Base-by-base conservation (phyloP, 2,329 filamentous ascomycete genomes). In the Chaetomiaceae sp. region DNA sequence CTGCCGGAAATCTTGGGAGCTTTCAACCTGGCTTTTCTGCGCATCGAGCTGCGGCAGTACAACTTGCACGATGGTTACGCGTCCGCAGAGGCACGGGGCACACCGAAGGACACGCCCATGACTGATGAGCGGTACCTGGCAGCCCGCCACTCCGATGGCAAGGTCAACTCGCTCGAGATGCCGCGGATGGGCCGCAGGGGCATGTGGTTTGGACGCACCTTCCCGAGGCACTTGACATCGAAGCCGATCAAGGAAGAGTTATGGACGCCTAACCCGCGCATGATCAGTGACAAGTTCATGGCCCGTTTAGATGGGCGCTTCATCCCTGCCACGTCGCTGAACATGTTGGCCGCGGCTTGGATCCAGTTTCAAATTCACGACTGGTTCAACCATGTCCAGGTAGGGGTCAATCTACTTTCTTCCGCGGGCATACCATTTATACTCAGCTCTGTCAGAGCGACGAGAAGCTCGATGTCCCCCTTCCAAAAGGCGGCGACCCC, bases 321-420 rank as follows among this genome's bases (percentile, higher is more conserved):
- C 51, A 68, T 67, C 19, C 69, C 68, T 3, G 70, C 70, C 1
- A 72, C 68, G 0, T 68, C 61, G 1, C 45, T 73, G 47, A 74
- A 73, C 45, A 50, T 73, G 32, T 57, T 73, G 6, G 70, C 70
- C 3, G 70, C 70, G 12, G 70, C 70, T 1, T 73, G 70, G 69
- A 72, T 73, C n/a, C 70, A 74, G 51, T 72, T 73, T 42, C 68
- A 72, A 45, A 65, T 65, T 0, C 69, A 72, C 45, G 68, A 70
- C 47, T 71, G 68, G 68, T 63, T 65, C 42, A 57, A 60, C 32
- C 60, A 65, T 49, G 55, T 60, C 19, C 45, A 48, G 45, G 58
- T 58, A 34, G 34, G 52, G 30, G 15, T 43, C 11, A 2, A 27
- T 27, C 26, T 7, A 27, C 26, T 7, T 11, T 27, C 7, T 27